Percentiles rank a stretch among this genome's conserved stretches.
Conservation (phyloP, 1,284 basidiomycete species). For the Ustilago loliicola region DNA sequence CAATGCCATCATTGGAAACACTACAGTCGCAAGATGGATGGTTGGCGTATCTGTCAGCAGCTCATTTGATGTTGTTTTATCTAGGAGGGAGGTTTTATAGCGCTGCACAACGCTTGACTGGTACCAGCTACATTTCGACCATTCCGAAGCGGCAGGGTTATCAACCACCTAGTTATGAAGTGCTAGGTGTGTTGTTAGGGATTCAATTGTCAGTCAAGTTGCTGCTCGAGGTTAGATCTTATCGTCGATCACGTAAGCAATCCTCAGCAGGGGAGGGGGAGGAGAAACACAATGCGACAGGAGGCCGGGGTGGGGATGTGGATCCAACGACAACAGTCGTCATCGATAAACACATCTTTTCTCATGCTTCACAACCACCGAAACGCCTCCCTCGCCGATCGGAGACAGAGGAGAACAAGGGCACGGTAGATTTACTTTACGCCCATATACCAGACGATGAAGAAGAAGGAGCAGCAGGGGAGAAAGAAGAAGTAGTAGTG, state of each 20-base stretch:
- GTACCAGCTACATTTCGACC: conserved; percentile 67
- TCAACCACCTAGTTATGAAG: conserved; percentile 70
- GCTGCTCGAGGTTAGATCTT: conserved; percentile 22
- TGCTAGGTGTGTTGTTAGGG: conserved; percentile 69
- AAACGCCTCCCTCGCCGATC: conserved; percentile 26
- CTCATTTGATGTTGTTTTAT: conserved; percentile 72
- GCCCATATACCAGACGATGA: conserved; percentile 31
- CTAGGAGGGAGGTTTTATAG: conserved; percentile 71
- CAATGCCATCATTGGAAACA: conserved; percentile 66
- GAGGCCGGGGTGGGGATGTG: not conserved
- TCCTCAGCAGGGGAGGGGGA: not conserved
- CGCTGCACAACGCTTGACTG: conserved; percentile 68
- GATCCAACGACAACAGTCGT: conserved; percentile 34
- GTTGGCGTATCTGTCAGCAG: conserved; percentile 65
- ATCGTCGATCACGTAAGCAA: conserved; percentile 10
- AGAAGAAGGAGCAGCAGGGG: not conserved
- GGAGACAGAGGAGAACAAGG: not conserved
- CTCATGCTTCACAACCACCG: conserved; percentile 42
- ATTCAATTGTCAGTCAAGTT: conserved; percentile 68
- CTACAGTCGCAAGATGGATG: conserved; percentile 64
- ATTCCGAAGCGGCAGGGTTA: conserved; percentile 44
- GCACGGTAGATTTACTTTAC: conserved; percentile 32
- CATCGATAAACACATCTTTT: conserved; percentile 31
- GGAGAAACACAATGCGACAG: not conserved
- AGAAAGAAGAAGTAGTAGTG: conserved; percentile 6